Conservation (phyloP, 495 filamentous ascomycete species). For the Hypoxylon fuscum region DNA sequence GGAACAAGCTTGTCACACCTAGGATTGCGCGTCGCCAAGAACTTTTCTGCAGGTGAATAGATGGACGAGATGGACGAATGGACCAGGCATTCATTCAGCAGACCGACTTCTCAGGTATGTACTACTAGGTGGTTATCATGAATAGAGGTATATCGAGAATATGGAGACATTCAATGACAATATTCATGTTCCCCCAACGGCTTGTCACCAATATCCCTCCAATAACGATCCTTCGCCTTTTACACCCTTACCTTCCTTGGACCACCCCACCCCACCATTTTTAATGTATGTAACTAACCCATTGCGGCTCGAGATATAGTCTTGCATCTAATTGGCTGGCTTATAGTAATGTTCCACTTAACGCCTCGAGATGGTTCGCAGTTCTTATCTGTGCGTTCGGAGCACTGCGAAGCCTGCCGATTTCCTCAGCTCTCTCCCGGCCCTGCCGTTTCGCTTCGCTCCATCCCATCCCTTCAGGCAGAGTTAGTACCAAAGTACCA, state of each 20-base stretch:
- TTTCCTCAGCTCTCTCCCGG: conserved; percentile 29
- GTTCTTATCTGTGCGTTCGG: conserved; percentile 40
- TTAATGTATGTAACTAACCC: conserved; percentile 14
- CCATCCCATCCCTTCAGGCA: neutral
- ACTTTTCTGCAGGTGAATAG: conserved; percentile 29
- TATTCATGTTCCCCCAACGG: neutral
- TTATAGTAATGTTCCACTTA: conserved; percentile 18
- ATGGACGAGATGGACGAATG: conserved; percentile 13
- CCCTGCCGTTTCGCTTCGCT: neutral
- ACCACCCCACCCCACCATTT: conserved; percentile 3
- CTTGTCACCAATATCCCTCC: too few relatives aligned
- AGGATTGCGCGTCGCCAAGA: conserved; percentile 50
- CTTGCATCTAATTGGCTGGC: conserved; percentile 12
- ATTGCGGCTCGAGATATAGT: conserved; percentile 24
- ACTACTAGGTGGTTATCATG: too few relatives aligned
- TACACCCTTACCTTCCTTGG: neutral
- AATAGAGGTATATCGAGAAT: neutral
- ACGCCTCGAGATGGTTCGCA: conserved; percentile 30
- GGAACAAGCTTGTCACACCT: conserved; percentile 46
- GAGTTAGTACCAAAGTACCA: neutral
- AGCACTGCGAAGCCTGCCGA: conserved; percentile 35
- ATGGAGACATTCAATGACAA: neutral
- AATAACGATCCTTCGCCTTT: neutral
- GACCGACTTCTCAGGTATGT: too few relatives aligned
- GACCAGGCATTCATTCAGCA: conserved; percentile 18